phyloP scores from a whole-genome alignment of 805 yeast genomes.

The Starmerella apicola region DNA sequence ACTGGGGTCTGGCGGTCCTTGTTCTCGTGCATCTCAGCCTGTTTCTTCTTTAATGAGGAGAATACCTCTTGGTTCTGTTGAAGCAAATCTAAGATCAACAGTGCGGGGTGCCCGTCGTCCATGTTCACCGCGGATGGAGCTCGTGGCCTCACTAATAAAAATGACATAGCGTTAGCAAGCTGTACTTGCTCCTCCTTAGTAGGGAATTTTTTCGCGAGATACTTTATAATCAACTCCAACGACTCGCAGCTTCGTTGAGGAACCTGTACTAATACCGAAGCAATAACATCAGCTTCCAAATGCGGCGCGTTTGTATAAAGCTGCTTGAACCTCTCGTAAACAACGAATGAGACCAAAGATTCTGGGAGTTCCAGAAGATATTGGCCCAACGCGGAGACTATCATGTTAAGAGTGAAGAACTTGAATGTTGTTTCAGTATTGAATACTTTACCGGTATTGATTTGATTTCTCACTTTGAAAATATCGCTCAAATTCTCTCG shows the following conservation, averaged over 20 bases:
- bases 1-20: too few species aligned
- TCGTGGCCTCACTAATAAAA: constrained; percentile 25
- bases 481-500: constrained; percentile 46
- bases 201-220: constrained; percentile 8
- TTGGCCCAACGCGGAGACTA: constrained; percentile 51
- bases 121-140: constrained; percentile 22
- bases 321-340: constrained; percentile 47
- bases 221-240: constrained; percentile 17
- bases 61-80: constrained; percentile 19
- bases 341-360: constrained; percentile 49
- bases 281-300: constrained; percentile 12
- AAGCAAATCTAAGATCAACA: constrained; percentile 22
- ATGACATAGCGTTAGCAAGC: constrained; percentile 19
- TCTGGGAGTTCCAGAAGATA: constrained; percentile 67
- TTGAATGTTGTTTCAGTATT: constrained; percentile 26
- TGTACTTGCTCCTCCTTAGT: neutral
- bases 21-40: constrained; percentile 1
- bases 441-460: constrained; percentile 27
- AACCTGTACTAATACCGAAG: constrained; percentile 19
- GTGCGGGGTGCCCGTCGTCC: constrained; percentile 24
- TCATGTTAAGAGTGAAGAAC: constrained; percentile 35
- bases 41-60: constrained; percentile 11
- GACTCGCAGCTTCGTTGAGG: constrained; percentile 18
- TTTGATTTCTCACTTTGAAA: constrained; percentile 42
- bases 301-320: constrained; percentile 32